Evolutionary conservation across 1,284 basidiomycete species (phyloP).

Genomic region (Thecaphora thlaspeos): DNA sequence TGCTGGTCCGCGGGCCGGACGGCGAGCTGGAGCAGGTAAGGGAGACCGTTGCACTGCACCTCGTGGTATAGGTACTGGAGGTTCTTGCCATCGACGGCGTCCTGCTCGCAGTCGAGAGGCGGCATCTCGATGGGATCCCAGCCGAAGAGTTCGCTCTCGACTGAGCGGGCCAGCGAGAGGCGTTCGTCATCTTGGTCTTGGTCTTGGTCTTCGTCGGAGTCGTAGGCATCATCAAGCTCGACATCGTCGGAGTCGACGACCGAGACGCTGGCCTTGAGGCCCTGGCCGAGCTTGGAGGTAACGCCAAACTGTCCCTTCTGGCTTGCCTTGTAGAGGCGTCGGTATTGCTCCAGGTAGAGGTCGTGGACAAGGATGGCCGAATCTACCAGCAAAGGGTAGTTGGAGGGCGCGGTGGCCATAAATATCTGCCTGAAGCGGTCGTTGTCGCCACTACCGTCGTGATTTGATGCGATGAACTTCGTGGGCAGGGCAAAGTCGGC

Average conservation of each 20-base stretch:
- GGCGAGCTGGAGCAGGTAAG: slow-evolving; percentile 26
- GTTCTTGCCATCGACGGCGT: neutral
- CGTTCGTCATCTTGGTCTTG: too few relatives aligned
- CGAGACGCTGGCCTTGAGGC: neutral
- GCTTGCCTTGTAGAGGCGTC: slow-evolving; percentile 17
- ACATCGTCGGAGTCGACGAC: neutral
- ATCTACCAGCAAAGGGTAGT: slow-evolving; percentile 26
- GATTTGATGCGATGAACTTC: neutral
- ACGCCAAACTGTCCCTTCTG: slow-evolving; percentile 5
- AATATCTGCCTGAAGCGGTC: slow-evolving; percentile 16
- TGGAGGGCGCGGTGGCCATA: slow-evolving; percentile 24
- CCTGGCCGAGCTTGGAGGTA: neutral
- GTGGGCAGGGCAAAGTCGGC: neutral
- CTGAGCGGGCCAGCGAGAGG: neutral
- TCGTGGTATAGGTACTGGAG: slow-evolving; percentile 22
- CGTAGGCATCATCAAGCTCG: neutral
- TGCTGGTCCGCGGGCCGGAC: slow-evolving; percentile 11
- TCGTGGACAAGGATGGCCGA: slow-evolving; percentile 17
- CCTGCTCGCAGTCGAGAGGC: neutral
- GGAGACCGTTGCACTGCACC: slow-evolving; percentile 25
- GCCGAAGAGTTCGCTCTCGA: slow-evolving; percentile 14
- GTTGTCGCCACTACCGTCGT: slow-evolving; percentile 2
- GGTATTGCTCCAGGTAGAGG: slow-evolving; percentile 25
- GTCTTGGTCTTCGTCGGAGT: neutral
- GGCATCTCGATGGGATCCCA: slow-evolving; percentile 12